A percentile compares a stretch with the other conserved stretches of the same genome.
Evolutionary conservation across 2,329 filamentous ascomycete species (phyloP).

Genomic region (Phialophora expanda): DNA sequence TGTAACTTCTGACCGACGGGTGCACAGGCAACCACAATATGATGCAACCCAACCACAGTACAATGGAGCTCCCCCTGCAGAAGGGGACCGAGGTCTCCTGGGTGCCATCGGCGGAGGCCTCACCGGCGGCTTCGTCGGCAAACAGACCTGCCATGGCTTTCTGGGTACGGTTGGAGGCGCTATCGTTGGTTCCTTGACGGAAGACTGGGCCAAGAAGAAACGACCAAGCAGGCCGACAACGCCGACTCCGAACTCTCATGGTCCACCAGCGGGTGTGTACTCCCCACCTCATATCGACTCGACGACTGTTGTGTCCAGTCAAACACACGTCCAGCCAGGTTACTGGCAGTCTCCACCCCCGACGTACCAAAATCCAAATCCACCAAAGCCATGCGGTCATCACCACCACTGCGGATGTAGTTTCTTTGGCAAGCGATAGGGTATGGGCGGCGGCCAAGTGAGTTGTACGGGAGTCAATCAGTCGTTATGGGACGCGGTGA

Average conservation of each 20-base stretch:
- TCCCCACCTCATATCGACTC: too few species aligned
- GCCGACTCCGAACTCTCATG: too few species aligned
- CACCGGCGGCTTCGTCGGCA: neutral
- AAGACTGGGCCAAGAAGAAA: constrained; percentile 6
- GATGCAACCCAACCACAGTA: too few species aligned
- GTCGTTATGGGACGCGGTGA: too few species aligned
- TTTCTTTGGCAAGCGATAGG: constrained; percentile 8
- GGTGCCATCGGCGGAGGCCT: too few species aligned
- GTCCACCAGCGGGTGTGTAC: too few species aligned
- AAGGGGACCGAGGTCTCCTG: too few species aligned
- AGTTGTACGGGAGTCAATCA: too few species aligned
- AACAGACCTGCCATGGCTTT: neutral
- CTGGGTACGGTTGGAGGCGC: neutral
- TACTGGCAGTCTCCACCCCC: neutral
- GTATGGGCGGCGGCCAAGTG: neutral
- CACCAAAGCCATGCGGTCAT: neutral
- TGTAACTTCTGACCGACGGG: too few species aligned
- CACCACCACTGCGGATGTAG: neutral
- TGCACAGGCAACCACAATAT: too few species aligned
- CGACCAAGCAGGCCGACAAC: neutral
- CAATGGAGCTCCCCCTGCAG: too few species aligned
- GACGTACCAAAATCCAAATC: neutral
- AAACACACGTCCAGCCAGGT: neutral
- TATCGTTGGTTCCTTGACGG: neutral
- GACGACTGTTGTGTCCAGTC: too few species aligned